Evolutionary conservation across 2,329 filamentous ascomycete genomes (phyloP).

Genomic region (Aspergillus hiratsukae): DNA sequence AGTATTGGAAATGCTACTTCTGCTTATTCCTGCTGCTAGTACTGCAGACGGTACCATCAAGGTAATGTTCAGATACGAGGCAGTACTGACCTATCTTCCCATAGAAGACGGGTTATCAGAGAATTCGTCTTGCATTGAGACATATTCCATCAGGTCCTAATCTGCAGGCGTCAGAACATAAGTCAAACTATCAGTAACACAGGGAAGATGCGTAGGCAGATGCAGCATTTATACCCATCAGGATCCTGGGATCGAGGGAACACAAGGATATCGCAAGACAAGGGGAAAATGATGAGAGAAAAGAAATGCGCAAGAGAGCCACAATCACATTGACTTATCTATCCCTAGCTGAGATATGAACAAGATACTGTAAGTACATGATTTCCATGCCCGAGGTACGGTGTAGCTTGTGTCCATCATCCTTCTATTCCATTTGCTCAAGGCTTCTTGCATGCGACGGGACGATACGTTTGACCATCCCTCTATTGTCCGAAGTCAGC

Average conservation of each 20-base stretch:
- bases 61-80: background rate
- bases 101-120: slow-evolving; percentile 26
- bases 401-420: background rate
- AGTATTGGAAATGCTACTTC: slow-evolving; percentile 13
- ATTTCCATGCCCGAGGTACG: background rate
- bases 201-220: background rate
- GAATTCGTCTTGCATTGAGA: slow-evolving; percentile 15
- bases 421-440: background rate
- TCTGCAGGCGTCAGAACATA: background rate
- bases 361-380: background rate
- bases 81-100: slow-evolving; percentile 30
- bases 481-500: background rate
- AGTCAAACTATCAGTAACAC: background rate
- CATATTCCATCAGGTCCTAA: slow-evolving; percentile 9
- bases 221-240: background rate
- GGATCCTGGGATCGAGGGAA: background rate
- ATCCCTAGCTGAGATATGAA: background rate
- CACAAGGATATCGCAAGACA: background rate
- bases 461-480: background rate
- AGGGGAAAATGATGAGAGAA: background rate
- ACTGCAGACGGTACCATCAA: background rate
- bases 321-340: background rate
- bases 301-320: background rate
- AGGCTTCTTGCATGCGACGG: background rate
- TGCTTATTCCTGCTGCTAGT: slow-evolving; percentile 4